Evolutionary conservation across 306 rosid genomes (phyloP).

Genomic region (Lagenaria siceraria): DNA sequence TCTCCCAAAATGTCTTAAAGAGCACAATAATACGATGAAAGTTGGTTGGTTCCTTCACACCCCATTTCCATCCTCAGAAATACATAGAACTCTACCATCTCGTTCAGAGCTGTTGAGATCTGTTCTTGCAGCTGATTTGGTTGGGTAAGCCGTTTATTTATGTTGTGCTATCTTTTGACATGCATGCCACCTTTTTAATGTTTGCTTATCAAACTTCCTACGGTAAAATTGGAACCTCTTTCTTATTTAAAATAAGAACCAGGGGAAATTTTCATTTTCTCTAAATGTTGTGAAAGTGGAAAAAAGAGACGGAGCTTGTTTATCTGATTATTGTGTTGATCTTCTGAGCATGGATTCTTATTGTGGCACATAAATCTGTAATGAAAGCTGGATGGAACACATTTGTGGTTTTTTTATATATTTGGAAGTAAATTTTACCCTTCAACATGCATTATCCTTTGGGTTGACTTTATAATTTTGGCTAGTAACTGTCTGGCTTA

Average conservation of each 20-base stretch:
- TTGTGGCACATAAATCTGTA: not conserved
- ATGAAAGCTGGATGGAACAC: not conserved
- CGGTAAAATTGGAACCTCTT: not conserved
- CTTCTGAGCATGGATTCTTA: not conserved
- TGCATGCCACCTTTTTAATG: not conserved
- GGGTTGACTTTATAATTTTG: too few relatives aligned
- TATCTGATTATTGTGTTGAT: not conserved
- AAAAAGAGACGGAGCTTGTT: not conserved
- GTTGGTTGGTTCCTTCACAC: slow-evolving; percentile 99
- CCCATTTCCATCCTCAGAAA: slow-evolving; percentile 99
- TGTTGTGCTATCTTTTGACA: not conserved
- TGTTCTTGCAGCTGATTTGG: slow-evolving; percentile 90
- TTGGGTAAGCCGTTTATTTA: slow-evolving; percentile 54
- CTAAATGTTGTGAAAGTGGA: not conserved
- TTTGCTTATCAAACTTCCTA: not conserved
- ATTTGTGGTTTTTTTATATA: too few relatives aligned
- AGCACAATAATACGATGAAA: slow-evolving; percentile 62
- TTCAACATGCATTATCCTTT: too few relatives aligned
- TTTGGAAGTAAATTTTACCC: too few relatives aligned
- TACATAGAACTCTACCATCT: slow-evolving; percentile 85
- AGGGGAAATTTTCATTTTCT: not conserved
- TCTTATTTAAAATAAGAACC: not conserved
- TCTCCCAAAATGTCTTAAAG: slow-evolving; percentile 86
- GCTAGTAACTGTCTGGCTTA: too few relatives aligned
- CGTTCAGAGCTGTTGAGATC: slow-evolving; percentile 78